A percentile compares a stretch with the other conserved stretches of the same genome.
phyloP scores from a whole-genome alignment of 495 filamentous ascomycete species.

The Baudoinia panamericana region DNA sequence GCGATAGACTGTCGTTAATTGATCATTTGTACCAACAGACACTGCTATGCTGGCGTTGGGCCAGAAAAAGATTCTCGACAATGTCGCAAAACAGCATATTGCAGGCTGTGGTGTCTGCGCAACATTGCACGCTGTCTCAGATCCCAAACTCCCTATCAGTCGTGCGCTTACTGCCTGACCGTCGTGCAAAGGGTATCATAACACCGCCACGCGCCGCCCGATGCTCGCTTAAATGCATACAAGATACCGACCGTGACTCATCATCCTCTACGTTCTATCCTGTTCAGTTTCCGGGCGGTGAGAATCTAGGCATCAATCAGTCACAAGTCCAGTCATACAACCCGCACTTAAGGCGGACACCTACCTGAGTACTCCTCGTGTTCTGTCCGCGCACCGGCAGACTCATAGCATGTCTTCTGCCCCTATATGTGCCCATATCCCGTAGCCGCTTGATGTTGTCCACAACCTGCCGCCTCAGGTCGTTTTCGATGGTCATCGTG shows the following conservation, averaged over 20 bases:
- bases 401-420: constrained; percentile 77
- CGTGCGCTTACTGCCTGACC: too few relatives aligned
- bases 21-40: too few relatives aligned
- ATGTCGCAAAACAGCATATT: too few relatives aligned
- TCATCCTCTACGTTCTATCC: constrained; percentile 51
- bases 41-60: too few relatives aligned
- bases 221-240: constrained; percentile 12
- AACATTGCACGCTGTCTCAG: too few relatives aligned
- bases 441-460: constrained; percentile 78
- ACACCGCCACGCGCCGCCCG: background rate
- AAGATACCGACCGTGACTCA: too few relatives aligned
- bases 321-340: background rate
- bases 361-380: constrained; percentile 67
- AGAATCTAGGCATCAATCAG: constrained; percentile 40
- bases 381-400: constrained; percentile 78
- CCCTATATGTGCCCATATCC: constrained; percentile 85
- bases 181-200: background rate
- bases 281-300: constrained; percentile 69
- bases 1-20: background rate
- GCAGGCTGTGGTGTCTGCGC: too few relatives aligned
- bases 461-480: constrained; percentile 57
- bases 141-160: too few relatives aligned
- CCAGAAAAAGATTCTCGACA: too few relatives aligned
- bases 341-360: constrained; percentile 20
- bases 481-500: constrained; percentile 87